Evolutionary conservation across 1,284 basidiomycete genomes (phyloP).

Genomic region (Papiliotrema nemorosa): DNA sequence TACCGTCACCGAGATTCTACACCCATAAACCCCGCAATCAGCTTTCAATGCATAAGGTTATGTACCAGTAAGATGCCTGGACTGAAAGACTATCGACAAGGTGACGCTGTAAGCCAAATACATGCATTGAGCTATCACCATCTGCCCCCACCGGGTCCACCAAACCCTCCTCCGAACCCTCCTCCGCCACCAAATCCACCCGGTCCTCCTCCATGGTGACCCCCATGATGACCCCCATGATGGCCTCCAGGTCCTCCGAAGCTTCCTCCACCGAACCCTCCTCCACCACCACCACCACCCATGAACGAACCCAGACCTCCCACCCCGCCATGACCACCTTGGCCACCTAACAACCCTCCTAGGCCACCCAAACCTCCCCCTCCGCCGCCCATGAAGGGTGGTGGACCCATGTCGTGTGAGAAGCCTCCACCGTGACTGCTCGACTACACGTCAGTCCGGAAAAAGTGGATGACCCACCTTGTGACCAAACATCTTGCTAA

Average conservation of each 20-base stretch:
- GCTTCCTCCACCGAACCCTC: conserved; percentile 4
- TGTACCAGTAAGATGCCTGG: too few relatives aligned
- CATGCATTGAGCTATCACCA: too few relatives aligned
- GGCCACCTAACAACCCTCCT: conserved; percentile 7
- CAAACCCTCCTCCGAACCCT: too few relatives aligned
- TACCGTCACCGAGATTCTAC: too few relatives aligned
- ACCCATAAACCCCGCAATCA: too few relatives aligned
- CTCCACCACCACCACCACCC: too few relatives aligned
- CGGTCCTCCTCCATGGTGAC: conserved; percentile 3
- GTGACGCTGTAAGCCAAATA: too few relatives aligned
- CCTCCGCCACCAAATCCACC: too few relatives aligned
- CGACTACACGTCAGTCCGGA: not conserved
- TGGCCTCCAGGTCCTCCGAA: conserved; percentile 6
- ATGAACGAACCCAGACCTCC: too few relatives aligned
- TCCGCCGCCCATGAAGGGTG: conserved; percentile 31
- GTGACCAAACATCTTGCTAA: not conserved
- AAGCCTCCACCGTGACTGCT: conserved; percentile 7
- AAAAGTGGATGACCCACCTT: not conserved
- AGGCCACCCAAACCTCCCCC: conserved; percentile 1
- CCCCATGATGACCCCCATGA: conserved; percentile 1
- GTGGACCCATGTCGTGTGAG: conserved; percentile 30
- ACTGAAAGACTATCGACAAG: too few relatives aligned
- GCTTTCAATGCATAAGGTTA: too few relatives aligned
- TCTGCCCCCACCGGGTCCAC: too few relatives aligned
- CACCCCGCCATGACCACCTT: not conserved